Evolutionary conservation across 345 rosid genomes (phyloP), one percentile per base, ranked within the genome.

Genomic region (Balakata baccata): DNA sequence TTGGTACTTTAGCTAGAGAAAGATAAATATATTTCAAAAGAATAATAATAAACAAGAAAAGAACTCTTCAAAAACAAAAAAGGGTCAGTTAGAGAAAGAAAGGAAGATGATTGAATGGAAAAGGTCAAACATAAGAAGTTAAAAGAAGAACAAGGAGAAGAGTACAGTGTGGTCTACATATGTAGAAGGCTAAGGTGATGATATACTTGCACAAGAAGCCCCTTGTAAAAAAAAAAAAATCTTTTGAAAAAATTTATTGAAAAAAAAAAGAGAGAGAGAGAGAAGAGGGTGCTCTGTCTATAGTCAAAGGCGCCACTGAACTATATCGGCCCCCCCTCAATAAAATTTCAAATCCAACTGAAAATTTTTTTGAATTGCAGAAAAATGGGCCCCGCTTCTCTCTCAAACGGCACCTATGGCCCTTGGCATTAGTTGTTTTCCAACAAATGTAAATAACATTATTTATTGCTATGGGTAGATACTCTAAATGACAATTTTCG

Each of bases 301-400:
- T 70, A 75, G 85, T 87, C 88, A 83, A 84, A 83, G 74, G 80
- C 64, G 57, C 45, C 68, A 43, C 57, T 43, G 66, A 18, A 67
- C 89, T 85, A 85, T 88, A 80, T 85, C 81, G 69, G 75, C 86
- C 83, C 89, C 83, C 89, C 62, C 88, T 83, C 86, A 63, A 68
- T 77, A 69, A 58, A 80, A 29, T 79, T 89, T 89, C 80, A 84
- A 87, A 83, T 72, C 57, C 59, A 81, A 79, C 78, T 51, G 70
- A 69, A 52, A 14, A 0, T 41, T 68, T 78, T 68, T 84, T 86
- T 75, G 82, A 82, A 86, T 72, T 72, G 79, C 81, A 77, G 76
- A 52, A 66, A 73, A 60, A 66, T 73, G 85, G 87, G 85, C 5
- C 87, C 85, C 23, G 0, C 23, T 29, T 56, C 69, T 12, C 81